These are phyloP conservation scores for Penicillium oxalicum DNA, from an alignment of 2,329 filamentous ascomycete genomes.

Conservation along the genomic window DNA sequence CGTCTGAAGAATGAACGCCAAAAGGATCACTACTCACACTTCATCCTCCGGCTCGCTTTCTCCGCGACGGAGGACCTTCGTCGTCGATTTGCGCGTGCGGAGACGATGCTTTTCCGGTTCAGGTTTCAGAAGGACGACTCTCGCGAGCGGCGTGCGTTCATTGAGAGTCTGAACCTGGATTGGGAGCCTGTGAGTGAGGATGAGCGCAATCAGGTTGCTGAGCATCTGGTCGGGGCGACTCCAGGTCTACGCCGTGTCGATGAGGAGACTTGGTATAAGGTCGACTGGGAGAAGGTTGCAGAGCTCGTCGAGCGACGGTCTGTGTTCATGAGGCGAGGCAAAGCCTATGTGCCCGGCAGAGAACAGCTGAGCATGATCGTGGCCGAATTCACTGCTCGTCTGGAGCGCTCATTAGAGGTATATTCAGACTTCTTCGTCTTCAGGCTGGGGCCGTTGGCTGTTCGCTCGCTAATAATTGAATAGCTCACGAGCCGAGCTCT, in stretches of 20 bases:
- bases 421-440: slow-evolving; percentile 15
- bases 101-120: slow-evolving; percentile 82
- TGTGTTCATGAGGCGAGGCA: slow-evolving; percentile 72
- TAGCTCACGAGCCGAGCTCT: slow-evolving; percentile 84
- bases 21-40: slow-evolving; percentile 97
- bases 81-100: slow-evolving; percentile 75
- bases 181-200: slow-evolving; percentile 78
- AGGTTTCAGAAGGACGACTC: slow-evolving; percentile 71
- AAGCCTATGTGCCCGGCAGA: slow-evolving; percentile 81
- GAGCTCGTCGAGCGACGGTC: slow-evolving; percentile 76
- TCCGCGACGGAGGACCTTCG: slow-evolving; percentile 85
- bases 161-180: slow-evolving; percentile 69
- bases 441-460: slow-evolving; percentile 2
- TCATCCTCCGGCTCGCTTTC: slow-evolving; percentile 90
- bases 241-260: slow-evolving; percentile 50
- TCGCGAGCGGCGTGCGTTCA: slow-evolving; percentile 67
- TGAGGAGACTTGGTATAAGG: slow-evolving; percentile 89
- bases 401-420: slow-evolving; percentile 81
- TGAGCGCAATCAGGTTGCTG: slow-evolving; percentile 64
- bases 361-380: slow-evolving; percentile 87
- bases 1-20: slow-evolving; percentile 66
- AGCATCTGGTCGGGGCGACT: slow-evolving; percentile 57
- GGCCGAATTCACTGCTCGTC: slow-evolving; percentile 70
- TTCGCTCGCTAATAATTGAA: slow-evolving; percentile 16
- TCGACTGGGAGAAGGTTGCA: slow-evolving; percentile 89